Evolutionary conservation across 331 rosid genomes (phyloP).

Genomic region (Pyracantha coccinea): DNA sequence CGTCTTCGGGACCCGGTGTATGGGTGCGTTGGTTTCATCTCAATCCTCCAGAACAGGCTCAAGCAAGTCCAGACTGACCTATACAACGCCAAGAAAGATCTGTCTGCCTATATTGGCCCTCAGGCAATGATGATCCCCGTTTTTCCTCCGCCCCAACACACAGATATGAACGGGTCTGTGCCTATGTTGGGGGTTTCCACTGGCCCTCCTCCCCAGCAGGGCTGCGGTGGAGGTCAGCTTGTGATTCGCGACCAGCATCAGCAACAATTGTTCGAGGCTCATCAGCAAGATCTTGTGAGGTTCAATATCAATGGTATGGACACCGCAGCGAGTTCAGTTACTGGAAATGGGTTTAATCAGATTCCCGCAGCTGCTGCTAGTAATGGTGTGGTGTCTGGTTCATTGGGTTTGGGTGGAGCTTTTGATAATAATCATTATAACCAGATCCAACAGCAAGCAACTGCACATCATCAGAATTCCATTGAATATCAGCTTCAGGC

Average conservation of each 20-base stretch:
- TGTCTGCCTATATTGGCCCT: conserved; percentile 14
- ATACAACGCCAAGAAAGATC: conserved; percentile 19
- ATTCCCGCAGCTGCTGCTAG: neutral
- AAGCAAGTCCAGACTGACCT: conserved; percentile 32
- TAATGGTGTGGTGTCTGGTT: conserved; percentile 4
- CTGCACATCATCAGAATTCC: conserved; percentile 5
- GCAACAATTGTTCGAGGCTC: conserved; percentile 11
- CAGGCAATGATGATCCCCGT: conserved; percentile 14
- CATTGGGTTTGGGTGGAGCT: conserved; percentile 2
- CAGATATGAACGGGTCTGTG: neutral
- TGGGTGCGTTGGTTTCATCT: conserved; percentile 51
- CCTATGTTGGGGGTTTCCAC: conserved; percentile 10
- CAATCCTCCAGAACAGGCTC: conserved; percentile 33
- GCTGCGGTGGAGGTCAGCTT: neutral
- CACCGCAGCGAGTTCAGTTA: neutral
- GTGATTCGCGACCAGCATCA: conserved; percentile 4
- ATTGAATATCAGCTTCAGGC: conserved; percentile 16
- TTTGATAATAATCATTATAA: neutral
- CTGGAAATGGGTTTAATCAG: conserved; percentile 14
- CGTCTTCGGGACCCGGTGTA: conserved; percentile 51
- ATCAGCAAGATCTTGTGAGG: conserved; percentile 8
- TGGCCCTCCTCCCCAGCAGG: neutral
- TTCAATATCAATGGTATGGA: conserved; percentile 6
- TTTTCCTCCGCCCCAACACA: neutral
- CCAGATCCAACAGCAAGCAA: neutral